These are phyloP conservation scores for Serendipita vermifera DNA, from an alignment of 768 basidiomycete genomes.

Conservation along the genomic window DNA sequence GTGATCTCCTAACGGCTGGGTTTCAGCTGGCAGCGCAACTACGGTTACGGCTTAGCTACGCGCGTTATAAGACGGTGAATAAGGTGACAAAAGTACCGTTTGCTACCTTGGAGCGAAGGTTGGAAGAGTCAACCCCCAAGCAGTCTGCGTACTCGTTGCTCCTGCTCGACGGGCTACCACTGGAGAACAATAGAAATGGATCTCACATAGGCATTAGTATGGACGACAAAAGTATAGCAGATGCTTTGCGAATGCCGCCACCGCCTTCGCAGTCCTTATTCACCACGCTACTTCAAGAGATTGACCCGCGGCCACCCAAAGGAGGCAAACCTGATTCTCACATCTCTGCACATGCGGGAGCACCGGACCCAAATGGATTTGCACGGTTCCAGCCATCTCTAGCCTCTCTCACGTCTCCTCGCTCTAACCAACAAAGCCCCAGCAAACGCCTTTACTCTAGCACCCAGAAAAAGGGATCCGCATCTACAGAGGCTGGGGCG, in stretches of 20 bases:
- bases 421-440: too few species aligned
- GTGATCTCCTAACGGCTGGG: too few species aligned
- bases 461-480: too few species aligned
- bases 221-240: constrained; percentile 10
- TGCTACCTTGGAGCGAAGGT: constrained; percentile 45
- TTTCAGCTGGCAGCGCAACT: constrained; percentile 65
- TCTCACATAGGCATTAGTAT: too few species aligned
- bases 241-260: constrained; percentile 15
- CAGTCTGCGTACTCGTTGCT: background rate
- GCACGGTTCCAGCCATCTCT: too few species aligned
- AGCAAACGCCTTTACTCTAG: too few species aligned
- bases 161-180: background rate
- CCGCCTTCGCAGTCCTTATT: constrained; percentile 10
- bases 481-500: too few species aligned
- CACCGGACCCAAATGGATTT: background rate
- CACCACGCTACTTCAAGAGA: background rate
- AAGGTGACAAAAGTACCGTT: constrained; percentile 54
- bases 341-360: background rate
- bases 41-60: constrained; percentile 68
- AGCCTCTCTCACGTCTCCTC: too few species aligned
- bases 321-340: background rate
- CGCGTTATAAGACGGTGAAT: constrained; percentile 70
- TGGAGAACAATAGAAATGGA: too few species aligned
- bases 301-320: constrained; percentile 11
- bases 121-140: background rate